Base-by-base conservation (phyloP, 1,139 yeast species). In the Diutina siamensis region DNA sequence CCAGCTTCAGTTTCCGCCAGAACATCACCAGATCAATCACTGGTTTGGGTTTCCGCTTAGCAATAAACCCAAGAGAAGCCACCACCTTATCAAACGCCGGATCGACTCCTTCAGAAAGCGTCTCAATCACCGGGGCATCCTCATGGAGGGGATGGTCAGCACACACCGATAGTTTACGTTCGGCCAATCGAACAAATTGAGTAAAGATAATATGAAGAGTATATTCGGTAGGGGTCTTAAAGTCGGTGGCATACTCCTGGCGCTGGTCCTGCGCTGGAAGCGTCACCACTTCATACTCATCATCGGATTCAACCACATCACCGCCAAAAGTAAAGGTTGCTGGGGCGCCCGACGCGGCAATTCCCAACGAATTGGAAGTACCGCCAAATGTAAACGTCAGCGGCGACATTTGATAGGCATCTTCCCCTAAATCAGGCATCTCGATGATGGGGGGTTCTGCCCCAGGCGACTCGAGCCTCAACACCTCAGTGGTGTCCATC, bases 21-120 rank as follows among this genome's bases (percentile, higher is more conserved):
- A 85, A 89, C 97, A 94, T 89, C 49, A 92, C 96, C 20, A 95
- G 86, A 60, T 94, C 98, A 42, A 94, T 89, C 3, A 94, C 97
- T 0, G 97, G 95, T 56, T 88, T 89, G 0, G 97, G 97, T 54
- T 88, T 86, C 34, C 83, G 72, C 48, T 88, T 72, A 1, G 98
- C 95, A 36, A 92, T 85, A 58, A 85, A 87, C 2, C 98, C 98
- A 50, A 92, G 67, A 0, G 96, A 83, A 10, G 79, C 78, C 25
- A 94, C 78, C 47, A 88, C 83, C 55, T 83, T 79, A 62, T 92
- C 98, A 58, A 92, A 89, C 27, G 76, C 78, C 0, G 83, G 80
- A 57, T 92, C 98, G 0, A 78, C 80, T 0, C 97, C 97, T 55
- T 83, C 94, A 0, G 92, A 85, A 15, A 94, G 65, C n/a, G 88